Evolutionary conservation across 208 protist genomes (phyloP).

Genomic region (Leishmania martiniquensis): DNA sequence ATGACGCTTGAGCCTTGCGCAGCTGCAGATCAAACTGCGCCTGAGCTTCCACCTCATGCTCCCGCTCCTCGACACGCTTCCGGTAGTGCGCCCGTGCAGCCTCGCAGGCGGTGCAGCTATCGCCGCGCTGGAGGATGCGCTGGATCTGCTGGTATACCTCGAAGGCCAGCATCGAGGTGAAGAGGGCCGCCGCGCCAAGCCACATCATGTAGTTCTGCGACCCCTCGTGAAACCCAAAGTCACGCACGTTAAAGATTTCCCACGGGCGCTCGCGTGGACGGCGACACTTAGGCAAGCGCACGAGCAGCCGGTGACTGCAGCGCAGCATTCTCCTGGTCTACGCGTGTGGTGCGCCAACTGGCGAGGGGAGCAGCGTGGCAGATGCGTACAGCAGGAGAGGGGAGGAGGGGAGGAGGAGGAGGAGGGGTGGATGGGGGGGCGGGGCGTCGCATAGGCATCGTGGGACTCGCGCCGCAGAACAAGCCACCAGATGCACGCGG

Average conservation of each 20-base stretch:
- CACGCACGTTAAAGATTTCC: conserved; percentile 89
- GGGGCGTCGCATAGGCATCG: neutral
- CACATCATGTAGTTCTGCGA: conserved; percentile 91
- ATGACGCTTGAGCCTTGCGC: neutral
- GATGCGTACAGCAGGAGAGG: neutral
- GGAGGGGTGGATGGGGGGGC: neutral
- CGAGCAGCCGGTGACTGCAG: conserved; percentile 23
- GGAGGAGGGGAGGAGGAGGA: neutral
- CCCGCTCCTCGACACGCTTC: conserved; percentile 64
- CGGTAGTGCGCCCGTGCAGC: conserved; percentile 82
- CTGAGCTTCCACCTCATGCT: conserved; percentile 46
- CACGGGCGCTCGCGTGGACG: conserved; percentile 86
- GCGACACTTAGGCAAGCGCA: conserved; percentile 83
- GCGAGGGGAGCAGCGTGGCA: neutral
- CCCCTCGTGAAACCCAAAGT: conserved; percentile 87
- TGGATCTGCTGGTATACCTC: conserved; percentile 74
- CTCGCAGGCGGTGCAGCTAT: conserved; percentile 87
- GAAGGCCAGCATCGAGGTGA: conserved; percentile 48
- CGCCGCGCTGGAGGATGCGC: conserved; percentile 70
- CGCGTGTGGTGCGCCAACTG: conserved; percentile 4
- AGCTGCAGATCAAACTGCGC: conserved; percentile 14
- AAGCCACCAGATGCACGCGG: neutral
- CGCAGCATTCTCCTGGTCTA: conserved; percentile 45
- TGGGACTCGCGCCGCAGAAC: neutral
- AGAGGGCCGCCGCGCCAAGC: conserved; percentile 42